Conservation (phyloP, 2,329 filamentous ascomycete species). For the Fusarium tupiense region DNA sequence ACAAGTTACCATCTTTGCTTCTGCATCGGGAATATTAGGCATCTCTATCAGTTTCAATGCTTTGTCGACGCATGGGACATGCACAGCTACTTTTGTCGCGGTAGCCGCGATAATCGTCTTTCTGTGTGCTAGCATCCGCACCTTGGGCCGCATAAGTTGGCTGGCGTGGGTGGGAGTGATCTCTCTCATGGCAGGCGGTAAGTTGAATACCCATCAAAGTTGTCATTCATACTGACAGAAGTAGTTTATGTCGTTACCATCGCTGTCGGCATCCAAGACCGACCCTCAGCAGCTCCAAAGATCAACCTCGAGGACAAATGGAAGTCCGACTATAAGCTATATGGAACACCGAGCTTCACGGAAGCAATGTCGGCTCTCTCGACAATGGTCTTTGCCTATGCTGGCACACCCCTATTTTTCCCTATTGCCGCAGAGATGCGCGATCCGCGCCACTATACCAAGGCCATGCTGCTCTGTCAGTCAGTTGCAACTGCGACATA, state of each 20-base stretch:
- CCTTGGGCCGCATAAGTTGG: slow-evolving; percentile 46
- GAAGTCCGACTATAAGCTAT: slow-evolving; percentile 46
- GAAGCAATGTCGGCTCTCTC: slow-evolving; percentile 47
- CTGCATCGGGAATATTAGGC: slow-evolving; percentile 39
- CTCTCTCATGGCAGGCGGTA: slow-evolving; percentile 28
- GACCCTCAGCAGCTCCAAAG: slow-evolving; percentile 25
- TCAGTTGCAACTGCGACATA: slow-evolving; percentile 47
- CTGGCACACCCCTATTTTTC: slow-evolving; percentile 50
- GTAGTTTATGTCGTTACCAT: slow-evolving; percentile 37
- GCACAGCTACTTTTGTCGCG: slow-evolving; percentile 53
- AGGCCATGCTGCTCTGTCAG: slow-evolving; percentile 41
- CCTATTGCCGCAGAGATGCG: slow-evolving; percentile 47
- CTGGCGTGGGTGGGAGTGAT: slow-evolving; percentile 44
- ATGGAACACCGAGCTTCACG: slow-evolving; percentile 45
- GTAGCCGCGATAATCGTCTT: slow-evolving; percentile 46
- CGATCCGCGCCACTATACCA: slow-evolving; percentile 42
- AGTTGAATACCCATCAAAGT: too few relatives aligned
- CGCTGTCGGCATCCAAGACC: slow-evolving; percentile 36
- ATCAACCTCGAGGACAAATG: slow-evolving; percentile 24
- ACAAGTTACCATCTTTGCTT: slow-evolving; percentile 33
- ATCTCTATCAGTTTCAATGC: slow-evolving; percentile 53
- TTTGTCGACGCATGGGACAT: slow-evolving; percentile 50
- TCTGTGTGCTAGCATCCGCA: slow-evolving; percentile 47
- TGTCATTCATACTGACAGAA: background rate
- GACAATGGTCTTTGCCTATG: slow-evolving; percentile 50